phyloP scores from a whole-genome alignment of 495 filamentous ascomycete species.

The Hyaloscypha variabilis region DNA sequence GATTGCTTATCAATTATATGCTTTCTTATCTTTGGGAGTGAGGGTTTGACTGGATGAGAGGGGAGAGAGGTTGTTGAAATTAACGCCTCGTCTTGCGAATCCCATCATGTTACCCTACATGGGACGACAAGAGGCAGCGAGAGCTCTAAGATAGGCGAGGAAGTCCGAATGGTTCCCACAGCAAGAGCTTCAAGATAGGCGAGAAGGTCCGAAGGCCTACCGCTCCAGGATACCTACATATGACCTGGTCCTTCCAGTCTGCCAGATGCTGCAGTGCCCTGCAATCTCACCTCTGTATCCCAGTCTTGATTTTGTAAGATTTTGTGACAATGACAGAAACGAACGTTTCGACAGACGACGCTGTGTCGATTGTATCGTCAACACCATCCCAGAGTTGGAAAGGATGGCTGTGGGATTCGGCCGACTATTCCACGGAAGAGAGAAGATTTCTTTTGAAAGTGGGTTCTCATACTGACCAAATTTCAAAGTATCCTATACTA shows the following conservation, averaged over 20 bases:
- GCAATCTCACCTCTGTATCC: neutral
- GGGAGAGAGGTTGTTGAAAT: constrained; percentile 9
- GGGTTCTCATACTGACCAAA: neutral
- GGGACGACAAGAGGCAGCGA: neutral
- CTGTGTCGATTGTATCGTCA: constrained; percentile 3
- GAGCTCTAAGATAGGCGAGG: too few species aligned
- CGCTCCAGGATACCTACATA: too few species aligned
- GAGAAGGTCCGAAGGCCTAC: too few species aligned
- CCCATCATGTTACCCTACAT: constrained; percentile 12
- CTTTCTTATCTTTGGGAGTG: neutral
- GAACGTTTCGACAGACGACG: neutral
- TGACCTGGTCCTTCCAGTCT: neutral
- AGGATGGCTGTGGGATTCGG: constrained; percentile 20
- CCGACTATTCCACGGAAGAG: constrained; percentile 21
- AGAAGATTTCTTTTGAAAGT: constrained; percentile 21
- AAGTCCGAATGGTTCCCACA: too few species aligned
- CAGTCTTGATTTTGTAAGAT: neutral
- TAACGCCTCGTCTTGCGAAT: constrained; percentile 22
- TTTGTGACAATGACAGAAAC: constrained; percentile 8
- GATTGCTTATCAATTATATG: neutral
- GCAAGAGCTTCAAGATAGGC: too few species aligned
- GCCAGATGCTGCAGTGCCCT: neutral
- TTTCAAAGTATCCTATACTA: neutral
- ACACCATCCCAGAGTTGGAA: constrained; percentile 11
- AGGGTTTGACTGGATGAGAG: neutral